These are phyloP conservation scores for Dactylellina leptospora DNA, from an alignment of 2,329 filamentous ascomycete genomes.

Conservation along the genomic window DNA sequence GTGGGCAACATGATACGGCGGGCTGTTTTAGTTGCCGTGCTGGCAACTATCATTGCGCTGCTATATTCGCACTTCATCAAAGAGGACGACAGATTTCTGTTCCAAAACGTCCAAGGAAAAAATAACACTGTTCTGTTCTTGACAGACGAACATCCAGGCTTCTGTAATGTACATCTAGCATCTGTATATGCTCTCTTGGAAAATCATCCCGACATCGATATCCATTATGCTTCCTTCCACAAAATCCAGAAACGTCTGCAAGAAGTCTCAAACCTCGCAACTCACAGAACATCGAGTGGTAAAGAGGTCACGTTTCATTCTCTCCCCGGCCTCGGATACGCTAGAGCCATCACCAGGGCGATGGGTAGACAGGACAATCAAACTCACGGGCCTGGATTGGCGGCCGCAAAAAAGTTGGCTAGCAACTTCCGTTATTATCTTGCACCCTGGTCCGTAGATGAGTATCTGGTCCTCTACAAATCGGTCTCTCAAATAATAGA, in stretches of 20 bases:
- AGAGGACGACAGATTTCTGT: background rate
- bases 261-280: background rate
- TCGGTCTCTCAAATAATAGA: constrained; percentile 20
- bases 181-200: constrained; percentile 2
- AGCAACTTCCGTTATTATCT: constrained; percentile 9
- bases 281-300: background rate
- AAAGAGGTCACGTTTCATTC: background rate
- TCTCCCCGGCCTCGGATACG: background rate
- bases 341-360: background rate
- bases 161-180: constrained; percentile 11
- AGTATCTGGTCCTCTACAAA: background rate
- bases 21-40: background rate
- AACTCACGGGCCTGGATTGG: constrained; percentile 3
- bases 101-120: constrained; percentile 1
- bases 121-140: constrained; percentile 7
- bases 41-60: background rate
- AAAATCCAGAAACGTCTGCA: constrained; percentile 1
- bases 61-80: background rate
- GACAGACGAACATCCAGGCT: background rate
- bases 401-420: background rate
- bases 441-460: background rate
- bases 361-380: background rate
- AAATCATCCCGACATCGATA: constrained; percentile 1
- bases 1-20: background rate
- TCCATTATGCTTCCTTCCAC: constrained; percentile 10